phyloP scores from a whole-genome alignment of 1,284 basidiomycete species.

The Trametes polyzona region DNA sequence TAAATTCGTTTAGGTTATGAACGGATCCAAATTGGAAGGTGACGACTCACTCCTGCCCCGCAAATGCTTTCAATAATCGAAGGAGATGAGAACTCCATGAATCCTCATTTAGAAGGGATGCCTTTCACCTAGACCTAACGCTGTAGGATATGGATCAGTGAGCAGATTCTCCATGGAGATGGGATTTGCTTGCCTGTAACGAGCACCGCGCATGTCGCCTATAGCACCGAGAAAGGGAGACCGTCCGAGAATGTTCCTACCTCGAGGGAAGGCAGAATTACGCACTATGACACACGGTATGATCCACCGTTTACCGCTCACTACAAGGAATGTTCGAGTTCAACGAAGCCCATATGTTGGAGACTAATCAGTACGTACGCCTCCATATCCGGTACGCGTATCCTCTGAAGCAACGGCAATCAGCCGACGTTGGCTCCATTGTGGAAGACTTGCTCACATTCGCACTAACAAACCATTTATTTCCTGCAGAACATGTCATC shows the following conservation, averaged over 20 bases:
- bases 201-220: not conserved
- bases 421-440: not conserved
- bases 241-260: not conserved
- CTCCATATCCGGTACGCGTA: constrained; percentile 23
- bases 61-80: not conserved
- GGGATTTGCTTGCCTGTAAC: not conserved
- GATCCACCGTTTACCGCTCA: constrained; percentile 2
- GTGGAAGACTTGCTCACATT: not conserved
- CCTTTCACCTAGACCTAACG: not conserved
- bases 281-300: constrained; percentile 11
- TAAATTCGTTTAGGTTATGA: too few species aligned
- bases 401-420: constrained; percentile 1
- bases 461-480: constrained; percentile 9
- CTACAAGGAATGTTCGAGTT: not conserved
- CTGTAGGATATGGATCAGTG: not conserved
- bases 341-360: not conserved
- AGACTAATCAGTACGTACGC: not conserved
- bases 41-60: not conserved
- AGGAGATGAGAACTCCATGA: not conserved
- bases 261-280: not conserved
- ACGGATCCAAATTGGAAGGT: not conserved
- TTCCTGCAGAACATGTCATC: constrained; percentile 7
- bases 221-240: not conserved
- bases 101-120: not conserved
- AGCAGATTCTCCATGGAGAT: not conserved